Percentiles rank a stretch among this genome's conserved stretches.
Conservation (phyloP, 2,329 filamentous ascomycete genomes). For the Colletotrichum sojae region DNA sequence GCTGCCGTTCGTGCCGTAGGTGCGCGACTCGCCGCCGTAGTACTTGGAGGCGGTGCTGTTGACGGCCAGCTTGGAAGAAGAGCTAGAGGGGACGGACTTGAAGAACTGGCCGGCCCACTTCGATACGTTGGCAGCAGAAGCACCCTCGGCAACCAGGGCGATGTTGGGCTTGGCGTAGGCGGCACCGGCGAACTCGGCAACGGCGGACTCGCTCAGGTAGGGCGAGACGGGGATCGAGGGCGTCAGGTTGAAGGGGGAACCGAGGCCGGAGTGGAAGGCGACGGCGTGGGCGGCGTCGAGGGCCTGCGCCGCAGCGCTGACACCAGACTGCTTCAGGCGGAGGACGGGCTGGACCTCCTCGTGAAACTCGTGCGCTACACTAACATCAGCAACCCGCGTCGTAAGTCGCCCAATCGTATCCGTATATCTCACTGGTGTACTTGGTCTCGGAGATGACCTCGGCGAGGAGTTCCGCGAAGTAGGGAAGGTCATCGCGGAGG, state of each 20-base stretch:
- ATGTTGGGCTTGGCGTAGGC: conserved; percentile 94
- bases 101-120: conserved; percentile 98
- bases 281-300: conserved; percentile 87
- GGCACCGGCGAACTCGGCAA: conserved; percentile 81
- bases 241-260: conserved; percentile 81
- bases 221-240: conserved; percentile 80
- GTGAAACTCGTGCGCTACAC: conserved; percentile 85
- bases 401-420: conserved; percentile 1
- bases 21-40: conserved; percentile 94
- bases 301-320: conserved; percentile 78
- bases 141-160: conserved; percentile 91
- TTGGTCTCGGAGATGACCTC: conserved; percentile 92
- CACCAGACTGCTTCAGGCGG: conserved; percentile 79
- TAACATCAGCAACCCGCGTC: conserved; percentile 34
- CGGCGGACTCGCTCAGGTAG: conserved; percentile 83
- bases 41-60: conserved; percentile 82
- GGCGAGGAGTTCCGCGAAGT: conserved; percentile 95
- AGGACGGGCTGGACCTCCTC: conserved; percentile 88
- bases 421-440: conserved; percentile 76
- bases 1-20: conserved; percentile 82
- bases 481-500: conserved; percentile 94
- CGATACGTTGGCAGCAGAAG: conserved; percentile 79
- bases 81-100: conserved; percentile 73
- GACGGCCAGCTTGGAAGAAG: conserved; percentile 66
- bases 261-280: conserved; percentile 95